Evolutionary conservation across 2,329 filamentous ascomycete species (phyloP), one percentile per base, ranked within the genome.

Genomic region (Neofusicoccum parvum): DNA sequence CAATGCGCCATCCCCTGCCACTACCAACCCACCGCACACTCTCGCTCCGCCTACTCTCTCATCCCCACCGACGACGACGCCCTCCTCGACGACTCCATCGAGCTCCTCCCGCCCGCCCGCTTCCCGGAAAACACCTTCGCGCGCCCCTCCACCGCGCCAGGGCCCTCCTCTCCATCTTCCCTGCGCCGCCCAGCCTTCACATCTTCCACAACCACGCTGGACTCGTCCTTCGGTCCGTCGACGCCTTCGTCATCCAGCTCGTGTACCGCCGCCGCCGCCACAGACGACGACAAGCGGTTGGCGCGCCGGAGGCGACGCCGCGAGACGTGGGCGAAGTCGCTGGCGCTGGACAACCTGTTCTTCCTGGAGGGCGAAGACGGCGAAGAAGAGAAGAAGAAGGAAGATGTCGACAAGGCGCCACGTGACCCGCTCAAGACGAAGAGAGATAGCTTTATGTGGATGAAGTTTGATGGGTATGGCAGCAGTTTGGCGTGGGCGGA

Each of bases 401-500:
- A 6, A 3, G 27, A 17, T 6, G 27, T 17, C 1, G 54, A 46
- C 14, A n/a, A 6, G 23, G n/a, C 23, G 37, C 41, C 23, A 23
- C 7, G 14, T 15, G 27, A 45, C 5, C n/a, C 41, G 23, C 54
- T 43, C 7, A 23, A 10, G 15, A 14, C 54, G 27, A 59, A 36
- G 27, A 27, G 54, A 5, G 39, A 59, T 14, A 46, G 39, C 17
- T 59, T 59, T 23, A 59, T 59, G 54, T 59, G 54, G 54, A 59
- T 59, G 54, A 45, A 59, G 41, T 59, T 59, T 46, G 41, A 59
- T 6, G 54, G 54, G 0, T 41, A 59, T n/a, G 41, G 39, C 3
- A 23, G 54, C 10, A 41, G 54, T 6, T 43, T 59, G 54, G 41
- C 54, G 39, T 59, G 54, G 54, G 54, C 54, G 41, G 54, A 59